Percentiles rank a stretch among this genome's conserved stretches.
Conservation (phyloP, 2,329 filamentous ascomycete species). For the Exophiala bonariae region DNA sequence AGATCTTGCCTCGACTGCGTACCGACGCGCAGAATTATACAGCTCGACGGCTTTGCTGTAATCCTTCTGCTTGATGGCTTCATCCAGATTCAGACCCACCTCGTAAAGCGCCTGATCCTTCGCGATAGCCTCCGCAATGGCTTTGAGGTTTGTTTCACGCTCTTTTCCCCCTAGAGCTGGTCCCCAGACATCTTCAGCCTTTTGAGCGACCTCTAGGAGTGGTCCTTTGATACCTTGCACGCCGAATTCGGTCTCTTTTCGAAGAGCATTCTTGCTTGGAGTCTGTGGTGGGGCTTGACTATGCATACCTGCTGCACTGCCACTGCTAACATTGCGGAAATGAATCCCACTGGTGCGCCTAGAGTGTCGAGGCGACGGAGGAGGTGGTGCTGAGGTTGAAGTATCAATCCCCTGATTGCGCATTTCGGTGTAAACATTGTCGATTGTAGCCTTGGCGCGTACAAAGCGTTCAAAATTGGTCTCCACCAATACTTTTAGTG, state of each 20-base stretch:
- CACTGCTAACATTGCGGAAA: slow-evolving; percentile 57
- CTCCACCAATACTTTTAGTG: slow-evolving; percentile 92
- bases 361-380: slow-evolving; percentile 52
- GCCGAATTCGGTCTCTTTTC: slow-evolving; percentile 90
- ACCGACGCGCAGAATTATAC: slow-evolving; percentile 78
- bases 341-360: slow-evolving; percentile 62
- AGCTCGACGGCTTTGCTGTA: slow-evolving; percentile 85
- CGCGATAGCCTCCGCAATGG: slow-evolving; percentile 72
- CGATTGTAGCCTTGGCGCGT: slow-evolving; percentile 93
- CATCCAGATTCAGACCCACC: slow-evolving; percentile 72
- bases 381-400: slow-evolving; percentile 32
- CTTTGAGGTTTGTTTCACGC: slow-evolving; percentile 83
- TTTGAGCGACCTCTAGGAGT: slow-evolving; percentile 83
- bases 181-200: slow-evolving; percentile 97
- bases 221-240: slow-evolving; percentile 85
- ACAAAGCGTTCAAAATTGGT: slow-evolving; percentile 99
- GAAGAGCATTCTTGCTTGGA: slow-evolving; percentile 82
- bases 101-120: slow-evolving; percentile 81
- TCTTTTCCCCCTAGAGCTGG: slow-evolving; percentile 88
- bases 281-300: slow-evolving; percentile 46
- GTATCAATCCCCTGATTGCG: slow-evolving; percentile 64
- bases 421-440: slow-evolving; percentile 99
- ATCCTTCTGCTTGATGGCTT: slow-evolving; percentile 87
- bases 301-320: slow-evolving; percentile 39
- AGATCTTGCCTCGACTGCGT: slow-evolving; percentile 73